Percentiles rank a stretch among this genome's conserved stretches.
Conservation (phyloP, 768 basidiomycete species). For the Lactarius pseudohatsudake region DNA sequence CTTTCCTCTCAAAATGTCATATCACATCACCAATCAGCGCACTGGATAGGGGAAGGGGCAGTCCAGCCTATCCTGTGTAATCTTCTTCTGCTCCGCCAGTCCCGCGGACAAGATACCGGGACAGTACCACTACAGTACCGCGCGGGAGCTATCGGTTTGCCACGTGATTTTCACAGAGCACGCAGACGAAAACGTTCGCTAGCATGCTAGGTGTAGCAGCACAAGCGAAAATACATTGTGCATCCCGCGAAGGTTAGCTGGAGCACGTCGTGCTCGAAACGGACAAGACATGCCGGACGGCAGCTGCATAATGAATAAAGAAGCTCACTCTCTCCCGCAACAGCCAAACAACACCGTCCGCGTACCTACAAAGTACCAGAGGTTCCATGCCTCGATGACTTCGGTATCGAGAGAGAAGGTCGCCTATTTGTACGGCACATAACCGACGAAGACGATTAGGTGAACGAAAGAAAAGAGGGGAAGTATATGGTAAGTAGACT, state of each 20-base stretch:
- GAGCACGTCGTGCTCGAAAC: constrained; percentile 53
- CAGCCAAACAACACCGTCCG: too few species aligned
- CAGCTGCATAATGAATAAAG: too few species aligned
- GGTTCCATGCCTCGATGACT: too few species aligned
- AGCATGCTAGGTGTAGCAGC: constrained; percentile 60
- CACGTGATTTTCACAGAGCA: constrained; percentile 71
- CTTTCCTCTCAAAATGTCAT: constrained; percentile 19
- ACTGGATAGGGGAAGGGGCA: not conserved
- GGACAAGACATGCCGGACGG: constrained; percentile 36
- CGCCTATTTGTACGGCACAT: constrained; percentile 59
- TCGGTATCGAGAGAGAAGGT: constrained; percentile 62
- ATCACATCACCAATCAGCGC: constrained; percentile 1
- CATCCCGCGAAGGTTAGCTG: constrained; percentile 11
- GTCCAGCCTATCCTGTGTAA: not conserved
- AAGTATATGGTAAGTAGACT: constrained; percentile 58
- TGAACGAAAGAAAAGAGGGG: constrained; percentile 66
- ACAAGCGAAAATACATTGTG: constrained; percentile 36
- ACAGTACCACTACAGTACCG: constrained; percentile 57
- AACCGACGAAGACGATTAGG: constrained; percentile 60
- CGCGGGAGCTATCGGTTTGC: constrained; percentile 54
- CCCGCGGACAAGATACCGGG: constrained; percentile 44
- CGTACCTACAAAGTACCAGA: too few species aligned
- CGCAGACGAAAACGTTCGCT: constrained; percentile 53
- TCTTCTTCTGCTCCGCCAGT: not conserved
- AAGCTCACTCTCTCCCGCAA: too few species aligned